phyloP scores from a whole-genome alignment of 345 rosid genomes.

The Rhodomyrtus tomentosa region DNA sequence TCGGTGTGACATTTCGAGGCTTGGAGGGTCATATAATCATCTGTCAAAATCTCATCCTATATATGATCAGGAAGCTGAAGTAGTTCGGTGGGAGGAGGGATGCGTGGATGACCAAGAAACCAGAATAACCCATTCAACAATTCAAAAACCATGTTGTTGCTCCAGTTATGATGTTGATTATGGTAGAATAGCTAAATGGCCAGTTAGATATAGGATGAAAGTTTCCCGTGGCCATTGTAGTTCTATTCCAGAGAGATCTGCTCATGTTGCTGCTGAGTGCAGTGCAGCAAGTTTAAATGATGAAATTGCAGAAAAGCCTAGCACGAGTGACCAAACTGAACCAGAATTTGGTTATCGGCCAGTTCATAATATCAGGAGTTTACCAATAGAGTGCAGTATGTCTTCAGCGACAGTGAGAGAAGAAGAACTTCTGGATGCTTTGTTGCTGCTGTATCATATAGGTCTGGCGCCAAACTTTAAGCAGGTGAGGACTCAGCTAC shows the following conservation, averaged over 20 bases:
- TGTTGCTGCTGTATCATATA: conserved; percentile 68
- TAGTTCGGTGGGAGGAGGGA: conserved; percentile 94
- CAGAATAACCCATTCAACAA: conserved; percentile 66
- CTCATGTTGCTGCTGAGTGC: conserved; percentile 83
- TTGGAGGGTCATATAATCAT: conserved; percentile 88
- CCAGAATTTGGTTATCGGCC: conserved; percentile 71
- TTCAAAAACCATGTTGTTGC: conserved; percentile 92
- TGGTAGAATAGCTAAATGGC: conserved; percentile 50
- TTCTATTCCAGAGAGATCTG: conserved; percentile 69
- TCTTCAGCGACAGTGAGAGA: conserved; percentile 64
- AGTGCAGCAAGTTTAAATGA: conserved; percentile 65
- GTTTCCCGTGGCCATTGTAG: conserved; percentile 52
- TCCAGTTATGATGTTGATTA: conserved; percentile 60
- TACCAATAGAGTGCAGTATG: conserved; percentile 40
- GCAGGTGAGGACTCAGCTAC: conserved; percentile 41
- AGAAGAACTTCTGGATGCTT: conserved; percentile 84
- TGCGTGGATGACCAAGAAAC: conserved; percentile 74
- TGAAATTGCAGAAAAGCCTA: conserved; percentile 85
- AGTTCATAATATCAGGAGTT: conserved; percentile 35
- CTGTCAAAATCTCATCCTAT: conserved; percentile 63
- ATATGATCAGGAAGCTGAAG: conserved; percentile 53
- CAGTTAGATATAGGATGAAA: conserved; percentile 38
- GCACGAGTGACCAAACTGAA: conserved; percentile 82
- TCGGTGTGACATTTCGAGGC: conserved; percentile 78
- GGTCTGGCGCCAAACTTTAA: conserved; percentile 96